Percentiles rank a stretch among this genome's conserved stretches.
These are phyloP conservation scores for Eucalyptus sideroxylon DNA, from an alignment of 345 rosid genomes.

Conservation along the genomic window DNA sequence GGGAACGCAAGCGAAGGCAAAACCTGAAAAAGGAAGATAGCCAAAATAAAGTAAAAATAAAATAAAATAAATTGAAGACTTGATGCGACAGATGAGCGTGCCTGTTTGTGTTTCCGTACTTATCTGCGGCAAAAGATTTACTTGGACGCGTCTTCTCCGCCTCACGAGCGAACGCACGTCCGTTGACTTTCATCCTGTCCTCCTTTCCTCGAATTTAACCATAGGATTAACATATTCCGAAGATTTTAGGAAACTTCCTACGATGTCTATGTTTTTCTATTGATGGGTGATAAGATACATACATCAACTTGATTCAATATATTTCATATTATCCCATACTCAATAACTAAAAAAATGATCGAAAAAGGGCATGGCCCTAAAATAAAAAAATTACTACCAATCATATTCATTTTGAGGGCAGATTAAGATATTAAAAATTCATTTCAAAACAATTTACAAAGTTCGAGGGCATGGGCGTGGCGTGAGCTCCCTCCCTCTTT, in stretches of 20 bases:
- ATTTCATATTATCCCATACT: neutral
- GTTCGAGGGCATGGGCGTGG: neutral
- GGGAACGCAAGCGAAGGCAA: neutral
- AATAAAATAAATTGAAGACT: neutral
- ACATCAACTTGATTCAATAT: neutral
- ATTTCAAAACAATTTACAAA: neutral
- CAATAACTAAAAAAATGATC: neutral
- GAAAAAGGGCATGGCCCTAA: accelerated
- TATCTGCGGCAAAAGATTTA: too few species aligned
- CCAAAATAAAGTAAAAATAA: too few species aligned
- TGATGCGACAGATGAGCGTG: neutral
- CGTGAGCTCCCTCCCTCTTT: neutral
- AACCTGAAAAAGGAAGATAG: accelerated
- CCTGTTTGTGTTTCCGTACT: too few species aligned
- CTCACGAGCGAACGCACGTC: neutral
- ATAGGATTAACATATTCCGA: neutral
- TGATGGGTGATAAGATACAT: neutral
- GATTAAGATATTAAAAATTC: too few species aligned
- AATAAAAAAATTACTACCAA: too few species aligned
- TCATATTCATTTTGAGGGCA: accelerated
- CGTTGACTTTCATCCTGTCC: neutral
- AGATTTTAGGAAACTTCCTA: neutral
- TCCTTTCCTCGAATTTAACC: neutral
- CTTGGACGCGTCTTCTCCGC: too few species aligned
- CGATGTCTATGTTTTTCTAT: neutral